phyloP scores from a whole-genome alignment of 129 eudicot genomes.

The Flaveria trinervia region DNA sequence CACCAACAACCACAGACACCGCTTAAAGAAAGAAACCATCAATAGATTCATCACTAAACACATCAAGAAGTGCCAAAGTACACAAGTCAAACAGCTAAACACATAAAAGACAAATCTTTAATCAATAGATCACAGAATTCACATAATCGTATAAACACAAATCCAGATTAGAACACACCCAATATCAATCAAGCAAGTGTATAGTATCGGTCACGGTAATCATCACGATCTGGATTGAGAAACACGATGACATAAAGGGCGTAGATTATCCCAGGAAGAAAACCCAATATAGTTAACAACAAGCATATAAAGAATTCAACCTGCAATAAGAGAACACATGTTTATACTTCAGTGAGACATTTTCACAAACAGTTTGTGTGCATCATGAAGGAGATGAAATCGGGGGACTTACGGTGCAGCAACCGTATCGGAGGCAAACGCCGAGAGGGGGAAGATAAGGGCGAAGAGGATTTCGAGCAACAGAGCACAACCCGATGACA shows the following conservation, averaged over 20 bases:
- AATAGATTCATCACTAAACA: conserved; percentile 15
- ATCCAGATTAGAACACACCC: conserved; percentile 21
- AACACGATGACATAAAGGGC: conserved; percentile 59
- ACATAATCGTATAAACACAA: conserved; percentile 5
- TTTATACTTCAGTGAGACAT: conserved; percentile 18
- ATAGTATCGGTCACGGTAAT: conserved; percentile 34
- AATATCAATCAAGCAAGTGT: conserved; percentile 40
- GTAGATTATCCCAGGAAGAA: conserved; percentile 66
- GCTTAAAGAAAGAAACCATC: conserved; percentile 14
- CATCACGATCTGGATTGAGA: conserved; percentile 50
- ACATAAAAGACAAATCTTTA: background rate
- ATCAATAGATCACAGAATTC: conserved; percentile 24
- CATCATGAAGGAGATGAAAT: background rate
- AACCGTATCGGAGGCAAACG: conserved; percentile 83
- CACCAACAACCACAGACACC: background rate
- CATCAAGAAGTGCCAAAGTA: conserved; percentile 17
- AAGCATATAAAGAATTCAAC: conserved; percentile 59
- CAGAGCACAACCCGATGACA: conserved; percentile 55
- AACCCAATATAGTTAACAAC: conserved; percentile 57
- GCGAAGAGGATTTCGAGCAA: conserved; percentile 67
- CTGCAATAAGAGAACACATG: conserved; percentile 31
- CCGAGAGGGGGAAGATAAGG: conserved; percentile 91
- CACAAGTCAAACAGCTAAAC: background rate
- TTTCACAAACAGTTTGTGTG: conserved; percentile 31
- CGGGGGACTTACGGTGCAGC: conserved; percentile 72